Conservation (phyloP, 495 filamentous ascomycete species). For the Penicillium pancosmium region DNA sequence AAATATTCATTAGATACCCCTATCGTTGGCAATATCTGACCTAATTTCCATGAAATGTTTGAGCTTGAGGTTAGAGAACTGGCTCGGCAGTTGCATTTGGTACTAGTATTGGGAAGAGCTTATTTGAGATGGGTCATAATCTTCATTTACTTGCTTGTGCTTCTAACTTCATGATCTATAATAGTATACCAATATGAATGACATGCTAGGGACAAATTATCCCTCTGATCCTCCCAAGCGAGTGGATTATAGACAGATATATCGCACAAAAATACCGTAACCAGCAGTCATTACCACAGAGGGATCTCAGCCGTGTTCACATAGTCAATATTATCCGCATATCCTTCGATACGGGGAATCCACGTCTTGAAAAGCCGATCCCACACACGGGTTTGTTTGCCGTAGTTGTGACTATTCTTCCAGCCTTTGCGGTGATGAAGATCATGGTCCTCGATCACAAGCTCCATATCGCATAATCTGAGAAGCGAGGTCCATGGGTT, state of each 20-base stretch:
- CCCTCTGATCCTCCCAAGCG: neutral
- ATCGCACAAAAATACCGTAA: neutral
- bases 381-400: slow-evolving; percentile 43
- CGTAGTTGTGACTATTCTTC: slow-evolving; percentile 43
- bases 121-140: too few species aligned
- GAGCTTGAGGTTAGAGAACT: too few species aligned
- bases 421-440: slow-evolving; percentile 43
- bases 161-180: neutral
- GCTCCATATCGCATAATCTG: slow-evolving; percentile 27
- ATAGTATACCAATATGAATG: neutral
- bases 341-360: slow-evolving; percentile 32
- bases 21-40: too few species aligned
- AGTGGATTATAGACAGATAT: neutral
- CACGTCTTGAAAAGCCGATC: slow-evolving; percentile 38
- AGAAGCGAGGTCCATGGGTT: slow-evolving; percentile 35
- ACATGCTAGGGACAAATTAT: neutral
- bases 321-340: slow-evolving; percentile 34
- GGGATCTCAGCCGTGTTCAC: slow-evolving; percentile 22
- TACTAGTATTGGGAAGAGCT: too few species aligned
- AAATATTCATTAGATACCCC: too few species aligned
- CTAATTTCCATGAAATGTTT: too few species aligned
- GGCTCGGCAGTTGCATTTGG: too few species aligned
- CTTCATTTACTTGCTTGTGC: too few species aligned
- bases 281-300: neutral
- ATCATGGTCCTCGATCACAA: slow-evolving; percentile 45